A percentile compares a stretch with the other conserved stretches of the same genome.
Conservation (phyloP, 352 stramenopile genomes). For the Phytopythium chamaehyphon region DNA sequence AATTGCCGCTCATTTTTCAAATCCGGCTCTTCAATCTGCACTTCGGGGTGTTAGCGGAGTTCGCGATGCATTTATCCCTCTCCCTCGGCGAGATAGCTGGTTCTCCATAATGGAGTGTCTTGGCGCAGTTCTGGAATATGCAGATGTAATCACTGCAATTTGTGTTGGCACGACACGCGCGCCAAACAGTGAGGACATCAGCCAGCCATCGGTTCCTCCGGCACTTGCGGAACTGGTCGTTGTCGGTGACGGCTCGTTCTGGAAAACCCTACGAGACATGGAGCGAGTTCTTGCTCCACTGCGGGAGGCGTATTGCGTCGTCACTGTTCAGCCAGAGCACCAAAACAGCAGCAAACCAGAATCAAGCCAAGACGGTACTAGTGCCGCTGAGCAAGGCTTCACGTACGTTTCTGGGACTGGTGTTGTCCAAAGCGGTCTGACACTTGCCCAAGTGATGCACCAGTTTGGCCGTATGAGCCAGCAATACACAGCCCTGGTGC, state of each 20-base stretch:
- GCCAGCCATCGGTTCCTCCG: constrained; percentile 22
- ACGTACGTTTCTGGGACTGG: not conserved
- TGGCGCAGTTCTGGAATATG: constrained; percentile 39
- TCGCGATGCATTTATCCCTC: constrained; percentile 31
- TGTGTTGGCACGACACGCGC: constrained; percentile 23
- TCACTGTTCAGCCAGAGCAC: constrained; percentile 35
- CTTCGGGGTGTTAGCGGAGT: constrained; percentile 39
- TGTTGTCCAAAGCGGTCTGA: constrained; percentile 37
- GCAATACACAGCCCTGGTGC: constrained; percentile 43
- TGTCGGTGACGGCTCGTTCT: constrained; percentile 34
- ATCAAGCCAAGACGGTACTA: not conserved
- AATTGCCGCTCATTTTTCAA: constrained; percentile 54
- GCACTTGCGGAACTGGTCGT: constrained; percentile 53
- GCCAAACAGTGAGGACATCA: constrained; percentile 7
- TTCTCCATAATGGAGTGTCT: constrained; percentile 64
- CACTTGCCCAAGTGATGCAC: constrained; percentile 74
- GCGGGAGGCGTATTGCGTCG: constrained; percentile 52
- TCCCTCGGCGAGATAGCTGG: constrained; percentile 59
- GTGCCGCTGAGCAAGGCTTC: not conserved
- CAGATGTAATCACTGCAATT: constrained; percentile 45
- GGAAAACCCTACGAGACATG: constrained; percentile 40
- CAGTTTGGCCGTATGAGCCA: constrained; percentile 71
- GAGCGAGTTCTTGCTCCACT: constrained; percentile 46
- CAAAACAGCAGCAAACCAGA: constrained; percentile 8
- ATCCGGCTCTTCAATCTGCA: constrained; percentile 31